Conservation (phyloP, 2,329 filamentous ascomycete species). For the Ceratocystis cubensis region DNA sequence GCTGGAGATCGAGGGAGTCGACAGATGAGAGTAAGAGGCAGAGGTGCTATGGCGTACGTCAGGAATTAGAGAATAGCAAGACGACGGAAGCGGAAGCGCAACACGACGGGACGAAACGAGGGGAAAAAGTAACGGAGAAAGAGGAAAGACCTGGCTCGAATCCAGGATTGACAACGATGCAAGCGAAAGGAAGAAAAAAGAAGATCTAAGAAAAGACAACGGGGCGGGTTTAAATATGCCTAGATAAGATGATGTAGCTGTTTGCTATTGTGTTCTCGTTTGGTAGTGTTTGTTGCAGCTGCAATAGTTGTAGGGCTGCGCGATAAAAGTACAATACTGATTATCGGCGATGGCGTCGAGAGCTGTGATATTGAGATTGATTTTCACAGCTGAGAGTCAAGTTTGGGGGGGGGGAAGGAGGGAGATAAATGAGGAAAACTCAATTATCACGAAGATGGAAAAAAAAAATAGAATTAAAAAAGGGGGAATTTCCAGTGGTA, state of each 20-base stretch:
- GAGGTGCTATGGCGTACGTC: neutral
- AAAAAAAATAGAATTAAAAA: neutral
- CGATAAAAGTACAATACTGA: no score
- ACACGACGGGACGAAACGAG: constrained; percentile 4
- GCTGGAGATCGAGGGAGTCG: no score
- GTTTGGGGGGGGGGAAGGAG: neutral
- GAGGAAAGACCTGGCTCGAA: neutral
- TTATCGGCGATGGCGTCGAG: no score
- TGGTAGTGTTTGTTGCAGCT: no score
- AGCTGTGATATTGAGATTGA: no score
- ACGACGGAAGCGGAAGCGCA: neutral
- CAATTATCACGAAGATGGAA: neutral
- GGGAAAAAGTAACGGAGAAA: neutral
- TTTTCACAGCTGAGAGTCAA: no score
- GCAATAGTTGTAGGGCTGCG: no score
- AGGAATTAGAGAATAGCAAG: neutral
- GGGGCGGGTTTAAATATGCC: neutral
- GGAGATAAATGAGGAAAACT: neutral
- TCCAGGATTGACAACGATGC: no score
- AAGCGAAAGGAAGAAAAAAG: neutral
- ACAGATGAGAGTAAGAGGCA: neutral
- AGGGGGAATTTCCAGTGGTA: no score
- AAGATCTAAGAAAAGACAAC: neutral
- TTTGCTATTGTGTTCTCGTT: no score
- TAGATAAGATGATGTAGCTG: neutral